Percentiles rank a stretch among this genome's conserved stretches.
Evolutionary conservation across 495 filamentous ascomycete species (phyloP).

Genomic region (Xylaria sp.): DNA sequence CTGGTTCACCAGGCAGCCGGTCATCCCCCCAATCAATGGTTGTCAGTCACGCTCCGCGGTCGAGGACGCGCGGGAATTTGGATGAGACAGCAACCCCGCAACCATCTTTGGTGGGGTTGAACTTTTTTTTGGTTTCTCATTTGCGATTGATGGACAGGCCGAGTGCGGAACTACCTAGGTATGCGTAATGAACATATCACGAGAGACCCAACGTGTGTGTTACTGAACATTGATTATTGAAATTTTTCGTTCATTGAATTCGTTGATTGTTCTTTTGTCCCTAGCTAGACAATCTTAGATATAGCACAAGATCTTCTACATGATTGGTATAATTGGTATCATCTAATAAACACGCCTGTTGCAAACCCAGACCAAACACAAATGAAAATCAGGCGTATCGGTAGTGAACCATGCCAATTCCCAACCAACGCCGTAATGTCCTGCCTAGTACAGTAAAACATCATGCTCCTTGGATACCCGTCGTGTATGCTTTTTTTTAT

Average conservation of each 20-base stretch:
- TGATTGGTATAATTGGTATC: slow-evolving; percentile 28
- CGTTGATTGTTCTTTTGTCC: slow-evolving; percentile 5
- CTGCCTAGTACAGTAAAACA: slow-evolving; percentile 24
- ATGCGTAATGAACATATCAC: slow-evolving; percentile 6
- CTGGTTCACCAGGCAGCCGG: slow-evolving; percentile 19
- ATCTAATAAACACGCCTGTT: slow-evolving; percentile 19
- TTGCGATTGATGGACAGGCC: neutral
- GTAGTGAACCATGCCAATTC: slow-evolving; percentile 1
- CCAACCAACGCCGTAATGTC: slow-evolving; percentile 6
- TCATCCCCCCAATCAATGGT: slow-evolving; percentile 15
- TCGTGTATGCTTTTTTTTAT: neutral
- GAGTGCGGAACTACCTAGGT: neutral
- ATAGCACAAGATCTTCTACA: slow-evolving; percentile 21
- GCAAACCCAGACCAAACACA: slow-evolving; percentile 17
- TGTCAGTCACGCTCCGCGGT: neutral
- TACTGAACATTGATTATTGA: slow-evolving; percentile 1
- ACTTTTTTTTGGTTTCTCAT: neutral
- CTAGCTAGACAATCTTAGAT: slow-evolving; percentile 8
- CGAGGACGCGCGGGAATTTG: neutral
- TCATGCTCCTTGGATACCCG: neutral
- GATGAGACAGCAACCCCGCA: slow-evolving; percentile 21
- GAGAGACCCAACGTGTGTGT: neutral
- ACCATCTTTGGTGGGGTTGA: slow-evolving; percentile 25
- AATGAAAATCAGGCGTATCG: neutral
- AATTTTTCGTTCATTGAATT: slow-evolving; percentile 14